Conservation (phyloP, 371 early-diverging fungal genomes). For the Saksenaea oblongispora region DNA sequence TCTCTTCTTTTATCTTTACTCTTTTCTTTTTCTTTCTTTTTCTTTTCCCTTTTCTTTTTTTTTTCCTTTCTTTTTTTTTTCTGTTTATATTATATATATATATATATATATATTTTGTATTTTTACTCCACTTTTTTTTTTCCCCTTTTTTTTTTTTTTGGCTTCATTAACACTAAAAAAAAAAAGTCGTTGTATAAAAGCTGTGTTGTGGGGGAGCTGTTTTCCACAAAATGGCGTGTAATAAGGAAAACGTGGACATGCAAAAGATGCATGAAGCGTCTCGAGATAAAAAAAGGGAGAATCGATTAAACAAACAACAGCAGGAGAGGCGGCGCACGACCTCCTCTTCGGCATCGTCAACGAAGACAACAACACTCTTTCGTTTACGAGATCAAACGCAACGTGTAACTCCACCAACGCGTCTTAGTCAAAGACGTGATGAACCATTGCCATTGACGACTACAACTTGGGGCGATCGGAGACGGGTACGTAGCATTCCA, state of each 20-base stretch:
- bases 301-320: constrained; percentile 1
- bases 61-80: background rate
- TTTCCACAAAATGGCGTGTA: background rate
- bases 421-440: background rate
- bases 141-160: background rate
- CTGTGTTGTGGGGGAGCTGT: background rate
- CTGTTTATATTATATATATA: background rate
- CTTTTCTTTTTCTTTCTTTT: background rate
- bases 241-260: background rate
- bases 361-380: background rate
- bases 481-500: constrained; percentile 1
- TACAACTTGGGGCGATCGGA: background rate
- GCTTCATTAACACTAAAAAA: background rate
- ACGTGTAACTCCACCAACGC: background rate
- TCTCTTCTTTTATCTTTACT: background rate
- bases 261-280: background rate
- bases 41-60: constrained; percentile 7
- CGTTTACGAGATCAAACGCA: background rate
- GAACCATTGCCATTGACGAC: background rate
- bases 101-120: background rate
- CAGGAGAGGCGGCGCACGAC: constrained; percentile 2
- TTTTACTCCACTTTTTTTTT: background rate
- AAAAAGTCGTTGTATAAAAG: background rate
- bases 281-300: background rate
- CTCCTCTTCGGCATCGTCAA: background rate